phyloP scores from a whole-genome alignment of 257 asterid species.

The Solanum habrochaites region DNA sequence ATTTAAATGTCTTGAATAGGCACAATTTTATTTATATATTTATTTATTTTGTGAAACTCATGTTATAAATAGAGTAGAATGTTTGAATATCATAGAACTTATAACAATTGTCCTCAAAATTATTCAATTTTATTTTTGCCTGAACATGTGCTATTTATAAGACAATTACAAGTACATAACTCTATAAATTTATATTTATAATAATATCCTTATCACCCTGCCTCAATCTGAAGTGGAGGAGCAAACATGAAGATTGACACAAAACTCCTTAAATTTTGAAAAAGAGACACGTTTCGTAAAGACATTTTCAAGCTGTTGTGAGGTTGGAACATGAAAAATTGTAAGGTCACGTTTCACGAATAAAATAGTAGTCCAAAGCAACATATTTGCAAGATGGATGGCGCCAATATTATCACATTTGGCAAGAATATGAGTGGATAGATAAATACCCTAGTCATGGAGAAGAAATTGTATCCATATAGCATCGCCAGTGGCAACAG shows the following conservation, averaged over 20 bases:
- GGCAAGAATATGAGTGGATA: background rate
- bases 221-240: background rate
- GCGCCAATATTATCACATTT: background rate
- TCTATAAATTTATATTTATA: too few relatives aligned
- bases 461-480: background rate
- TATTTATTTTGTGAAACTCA: background rate
- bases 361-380: background rate
- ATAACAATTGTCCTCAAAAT: background rate
- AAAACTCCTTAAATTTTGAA: background rate
- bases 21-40: background rate
- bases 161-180: background rate
- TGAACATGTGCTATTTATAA: background rate
- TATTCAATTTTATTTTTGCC: too few relatives aligned
- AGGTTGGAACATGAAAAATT: background rate
- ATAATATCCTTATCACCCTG: background rate
- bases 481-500: background rate
- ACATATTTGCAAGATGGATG: background rate
- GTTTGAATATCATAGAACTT: background rate
- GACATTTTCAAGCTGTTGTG: background rate
- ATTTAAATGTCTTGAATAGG: too few relatives aligned
- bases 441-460: background rate
- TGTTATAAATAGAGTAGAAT: background rate
- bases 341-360: background rate
- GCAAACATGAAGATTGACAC: background rate
- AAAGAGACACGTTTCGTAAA: background rate